Conservation (phyloP, 192 early-diverging fungal genomes). For the Lobosporangium transversale region DNA sequence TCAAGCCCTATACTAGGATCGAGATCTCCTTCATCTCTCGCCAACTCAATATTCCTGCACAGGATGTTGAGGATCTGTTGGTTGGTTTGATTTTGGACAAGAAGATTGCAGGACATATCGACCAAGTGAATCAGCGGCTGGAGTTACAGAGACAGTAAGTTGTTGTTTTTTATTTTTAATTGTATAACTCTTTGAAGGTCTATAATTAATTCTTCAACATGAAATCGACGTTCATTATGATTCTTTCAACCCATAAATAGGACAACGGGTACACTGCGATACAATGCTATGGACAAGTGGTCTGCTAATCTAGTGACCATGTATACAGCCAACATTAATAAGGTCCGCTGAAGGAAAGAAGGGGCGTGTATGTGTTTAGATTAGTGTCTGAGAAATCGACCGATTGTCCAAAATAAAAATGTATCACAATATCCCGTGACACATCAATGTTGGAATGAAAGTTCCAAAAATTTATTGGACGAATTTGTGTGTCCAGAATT, state of each 20-base stretch:
- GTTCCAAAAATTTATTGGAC: too few species aligned
- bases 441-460: too few species aligned
- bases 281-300: constrained; percentile 79
- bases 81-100: constrained; percentile 90
- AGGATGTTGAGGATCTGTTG: constrained; percentile 88
- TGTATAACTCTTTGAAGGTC: background rate
- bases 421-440: too few species aligned
- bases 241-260: too few species aligned
- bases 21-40: constrained; percentile 82
- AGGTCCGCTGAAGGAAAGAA: constrained; percentile 56
- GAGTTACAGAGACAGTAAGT: constrained; percentile 75
- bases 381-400: too few species aligned
- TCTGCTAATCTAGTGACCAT: constrained; percentile 69
- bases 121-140: constrained; percentile 87
- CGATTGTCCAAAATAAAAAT: too few species aligned
- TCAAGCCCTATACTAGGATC: constrained; percentile 93
- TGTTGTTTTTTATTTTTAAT: background rate
- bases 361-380: too few species aligned
- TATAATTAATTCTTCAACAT: background rate
- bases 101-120: constrained; percentile 85
- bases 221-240: constrained; percentile 2
- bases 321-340: constrained; percentile 68
- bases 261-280: constrained; percentile 68
- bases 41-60: constrained; percentile 80
- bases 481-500: too few species aligned